phyloP scores from a whole-genome alignment of 441 rosid species.

The Manihot esculenta region DNA sequence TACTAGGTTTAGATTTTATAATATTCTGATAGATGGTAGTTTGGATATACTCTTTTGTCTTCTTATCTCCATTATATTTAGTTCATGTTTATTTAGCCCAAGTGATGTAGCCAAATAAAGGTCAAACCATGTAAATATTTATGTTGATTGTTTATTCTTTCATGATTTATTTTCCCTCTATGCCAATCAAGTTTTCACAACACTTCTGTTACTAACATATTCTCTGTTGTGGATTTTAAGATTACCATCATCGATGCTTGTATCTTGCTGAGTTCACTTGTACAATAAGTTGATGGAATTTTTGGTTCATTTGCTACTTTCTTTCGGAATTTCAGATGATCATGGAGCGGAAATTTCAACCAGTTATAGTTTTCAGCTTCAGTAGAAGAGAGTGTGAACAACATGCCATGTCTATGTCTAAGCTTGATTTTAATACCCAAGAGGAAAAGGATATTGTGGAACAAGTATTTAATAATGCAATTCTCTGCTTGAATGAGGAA shows the following conservation, averaged over 20 bases:
- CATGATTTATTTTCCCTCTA: no score
- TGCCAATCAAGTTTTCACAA: no score
- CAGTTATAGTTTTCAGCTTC: conserved; percentile 97
- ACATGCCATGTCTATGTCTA: conserved; percentile 97
- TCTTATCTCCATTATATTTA: no score
- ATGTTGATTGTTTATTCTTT: no score
- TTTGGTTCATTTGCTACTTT: not conserved
- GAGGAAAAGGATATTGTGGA: conserved; percentile 85
- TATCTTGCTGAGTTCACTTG: not conserved
- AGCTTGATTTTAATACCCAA: conserved; percentile 89
- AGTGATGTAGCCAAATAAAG: no score
- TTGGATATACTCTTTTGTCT: no score
- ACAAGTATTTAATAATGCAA: conserved; percentile 73
- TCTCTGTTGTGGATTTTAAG: not conserved
- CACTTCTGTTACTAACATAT: not conserved
- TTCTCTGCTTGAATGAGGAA: conserved; percentile 90
- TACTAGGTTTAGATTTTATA: no score
- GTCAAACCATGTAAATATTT: no score
- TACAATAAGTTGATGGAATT: not conserved
- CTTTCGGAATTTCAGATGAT: conserved; percentile 64
- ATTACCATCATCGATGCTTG: not conserved
- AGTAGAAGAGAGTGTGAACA: conserved; percentile 99
- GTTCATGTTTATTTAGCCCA: no score
- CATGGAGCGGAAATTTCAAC: conserved; percentile 91
- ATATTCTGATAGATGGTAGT: no score